Evolutionary conservation across 1,284 basidiomycete genomes (phyloP).

Genomic region (Naganishia albida): DNA sequence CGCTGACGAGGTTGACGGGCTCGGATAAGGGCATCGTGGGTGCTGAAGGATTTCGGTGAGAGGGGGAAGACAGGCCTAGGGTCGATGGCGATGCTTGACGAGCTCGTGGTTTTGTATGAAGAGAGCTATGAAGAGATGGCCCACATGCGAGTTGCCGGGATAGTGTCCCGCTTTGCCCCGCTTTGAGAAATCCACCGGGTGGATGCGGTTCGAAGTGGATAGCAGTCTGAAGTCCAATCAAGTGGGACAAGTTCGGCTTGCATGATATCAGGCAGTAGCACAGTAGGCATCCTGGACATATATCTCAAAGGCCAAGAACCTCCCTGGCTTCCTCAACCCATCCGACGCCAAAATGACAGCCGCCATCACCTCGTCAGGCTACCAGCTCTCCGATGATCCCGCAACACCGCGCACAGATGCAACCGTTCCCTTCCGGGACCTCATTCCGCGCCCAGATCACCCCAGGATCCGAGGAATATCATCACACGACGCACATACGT

Average conservation of each 20-base stretch:
- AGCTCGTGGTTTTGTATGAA: too few relatives aligned
- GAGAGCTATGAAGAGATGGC: not conserved
- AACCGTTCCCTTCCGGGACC: conserved; percentile 45
- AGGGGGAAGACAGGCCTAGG: not conserved
- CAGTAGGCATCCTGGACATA: not conserved
- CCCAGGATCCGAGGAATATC: conserved; percentile 46
- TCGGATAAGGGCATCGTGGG: conserved; percentile 15
- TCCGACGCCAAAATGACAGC: conserved; percentile 1
- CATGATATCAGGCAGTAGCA: not conserved
- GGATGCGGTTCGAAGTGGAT: conserved; percentile 22
- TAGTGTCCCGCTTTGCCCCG: conserved; percentile 14
- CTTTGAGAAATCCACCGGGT: not conserved
- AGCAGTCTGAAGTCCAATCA: not conserved
- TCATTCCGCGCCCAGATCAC: conserved; percentile 45
- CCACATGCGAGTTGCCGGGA: not conserved
- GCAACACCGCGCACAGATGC: conserved; percentile 43
- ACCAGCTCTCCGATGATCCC: conserved; percentile 41
- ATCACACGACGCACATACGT: conserved; percentile 39
- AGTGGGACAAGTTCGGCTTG: not conserved
- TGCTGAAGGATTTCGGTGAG: not conserved
- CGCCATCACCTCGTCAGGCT: conserved; percentile 15
- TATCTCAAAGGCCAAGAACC: not conserved
- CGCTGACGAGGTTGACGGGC: conserved; percentile 49
- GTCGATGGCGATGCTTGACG: too few relatives aligned
- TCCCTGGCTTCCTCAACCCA: not conserved